Conservation (phyloP, 106 monocot species). For the Posidonia australis region DNA sequence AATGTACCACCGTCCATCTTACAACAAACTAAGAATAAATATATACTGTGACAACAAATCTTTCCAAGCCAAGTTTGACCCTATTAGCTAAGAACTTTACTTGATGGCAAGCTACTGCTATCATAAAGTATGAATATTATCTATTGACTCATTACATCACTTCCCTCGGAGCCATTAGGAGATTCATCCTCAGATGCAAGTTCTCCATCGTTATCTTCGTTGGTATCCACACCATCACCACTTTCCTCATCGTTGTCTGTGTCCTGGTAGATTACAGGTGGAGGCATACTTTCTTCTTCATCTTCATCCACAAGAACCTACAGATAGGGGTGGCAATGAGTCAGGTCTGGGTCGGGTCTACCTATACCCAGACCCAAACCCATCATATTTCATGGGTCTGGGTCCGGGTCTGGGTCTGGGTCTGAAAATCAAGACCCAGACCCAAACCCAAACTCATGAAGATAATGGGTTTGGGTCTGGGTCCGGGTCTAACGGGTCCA, state of each 20-base stretch:
- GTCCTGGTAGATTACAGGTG: conserved; percentile 60
- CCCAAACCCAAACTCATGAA: no score
- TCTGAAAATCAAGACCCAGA: no score
- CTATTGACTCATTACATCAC: conserved; percentile 54
- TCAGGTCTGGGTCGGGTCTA: no score
- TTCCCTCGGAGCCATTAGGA: conserved; percentile 42
- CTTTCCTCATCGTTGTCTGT: conserved; percentile 58
- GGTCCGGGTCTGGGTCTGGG: no score
- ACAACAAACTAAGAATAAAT: not conserved
- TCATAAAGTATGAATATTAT: no score
- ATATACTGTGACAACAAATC: not conserved
- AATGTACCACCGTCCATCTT: not conserved
- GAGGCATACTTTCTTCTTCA: conserved; percentile 26
- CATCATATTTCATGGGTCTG: no score
- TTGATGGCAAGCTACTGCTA: not conserved
- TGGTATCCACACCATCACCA: conserved; percentile 37
- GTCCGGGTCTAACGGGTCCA: no score
- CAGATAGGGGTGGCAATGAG: no score
- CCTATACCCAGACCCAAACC: no score
- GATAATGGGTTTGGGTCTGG: no score
- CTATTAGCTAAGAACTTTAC: no score
- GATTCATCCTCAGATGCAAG: conserved; percentile 32
- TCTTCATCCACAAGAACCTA: conserved; percentile 42
- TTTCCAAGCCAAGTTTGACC: not conserved
- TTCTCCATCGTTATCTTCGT: no score